Evolutionary conservation across 2,329 filamentous ascomycete species (phyloP).

Genomic region (Cordyceps pruinosa): DNA sequence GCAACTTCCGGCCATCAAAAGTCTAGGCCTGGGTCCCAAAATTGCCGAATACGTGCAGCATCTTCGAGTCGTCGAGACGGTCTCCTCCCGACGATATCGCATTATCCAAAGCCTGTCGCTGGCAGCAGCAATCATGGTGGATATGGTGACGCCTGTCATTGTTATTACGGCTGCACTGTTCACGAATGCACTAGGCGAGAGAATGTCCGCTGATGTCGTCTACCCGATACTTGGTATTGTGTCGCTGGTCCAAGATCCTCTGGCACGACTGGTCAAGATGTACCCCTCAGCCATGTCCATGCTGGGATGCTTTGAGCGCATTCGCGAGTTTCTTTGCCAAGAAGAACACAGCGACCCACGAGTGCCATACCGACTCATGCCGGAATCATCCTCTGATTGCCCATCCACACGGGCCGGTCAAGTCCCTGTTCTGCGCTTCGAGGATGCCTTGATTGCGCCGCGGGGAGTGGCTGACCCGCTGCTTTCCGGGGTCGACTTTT

Average conservation of each 20-base stretch:
- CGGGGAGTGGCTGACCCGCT: background rate
- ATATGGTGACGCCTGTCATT: background rate
- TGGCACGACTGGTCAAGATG: background rate
- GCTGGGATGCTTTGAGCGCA: background rate
- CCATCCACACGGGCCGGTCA: no score
- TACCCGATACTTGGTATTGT: background rate
- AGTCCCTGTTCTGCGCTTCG: no score
- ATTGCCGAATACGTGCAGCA: background rate
- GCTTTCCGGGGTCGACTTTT: background rate
- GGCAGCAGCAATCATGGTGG: background rate
- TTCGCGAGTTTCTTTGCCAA: background rate
- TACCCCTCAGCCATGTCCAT: background rate
- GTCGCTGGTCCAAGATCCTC: background rate
- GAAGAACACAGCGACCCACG: background rate
- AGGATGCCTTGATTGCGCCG: no score
- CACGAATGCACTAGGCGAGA: background rate
- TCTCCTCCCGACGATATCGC: background rate
- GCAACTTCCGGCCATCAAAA: background rate
- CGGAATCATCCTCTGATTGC: no score
- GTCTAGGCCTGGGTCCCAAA: background rate
- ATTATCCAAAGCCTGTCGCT: background rate
- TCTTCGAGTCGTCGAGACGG: background rate
- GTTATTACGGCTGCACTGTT: background rate
- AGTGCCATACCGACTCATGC: background rate
- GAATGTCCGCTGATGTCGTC: background rate